A percentile compares a stretch with the other conserved stretches of the same genome.
Conservation (phyloP, 371 early-diverging fungal genomes). For the Nosema muscidifuracis region DNA sequence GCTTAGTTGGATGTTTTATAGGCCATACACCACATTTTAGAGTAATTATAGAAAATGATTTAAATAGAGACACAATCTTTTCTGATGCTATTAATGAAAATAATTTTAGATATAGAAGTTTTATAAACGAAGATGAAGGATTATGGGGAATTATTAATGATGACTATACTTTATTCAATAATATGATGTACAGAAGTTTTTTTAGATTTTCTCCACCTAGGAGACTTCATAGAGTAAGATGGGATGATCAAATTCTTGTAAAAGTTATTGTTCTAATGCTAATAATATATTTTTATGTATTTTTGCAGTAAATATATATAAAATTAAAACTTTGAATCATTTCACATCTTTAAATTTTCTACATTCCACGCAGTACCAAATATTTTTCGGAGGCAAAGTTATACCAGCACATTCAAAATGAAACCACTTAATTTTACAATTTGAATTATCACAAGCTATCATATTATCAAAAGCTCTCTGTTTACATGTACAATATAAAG, state of each 20-base stretch:
- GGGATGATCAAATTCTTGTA: not conserved
- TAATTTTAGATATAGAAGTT: not conserved
- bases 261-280: slow-evolving; percentile 1
- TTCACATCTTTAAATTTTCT: slow-evolving; percentile 7
- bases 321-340: not conserved
- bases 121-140: not conserved
- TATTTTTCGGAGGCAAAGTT: slow-evolving; percentile 72
- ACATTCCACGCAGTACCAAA: slow-evolving; percentile 80
- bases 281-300: not conserved
- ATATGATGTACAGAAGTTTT: not conserved
- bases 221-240: not conserved
- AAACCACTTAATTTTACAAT: slow-evolving; percentile 83
- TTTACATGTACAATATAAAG: slow-evolving; percentile 60
- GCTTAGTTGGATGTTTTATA: not conserved
- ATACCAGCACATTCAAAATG: slow-evolving; percentile 82
- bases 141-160: not conserved
- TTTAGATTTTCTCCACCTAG: not conserved
- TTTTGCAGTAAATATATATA: not conserved
- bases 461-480: slow-evolving; percentile 58
- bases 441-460: slow-evolving; percentile 60
- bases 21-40: not conserved
- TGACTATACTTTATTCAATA: not conserved
- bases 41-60: slow-evolving; percentile 1
- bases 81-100: not conserved
- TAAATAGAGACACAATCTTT: slow-evolving; percentile 9